A percentile compares a stretch with the other conserved stretches of the same genome.
phyloP scores from a whole-genome alignment of 2,329 filamentous ascomycete genomes.

The Sclerotinia trifoliorum region DNA sequence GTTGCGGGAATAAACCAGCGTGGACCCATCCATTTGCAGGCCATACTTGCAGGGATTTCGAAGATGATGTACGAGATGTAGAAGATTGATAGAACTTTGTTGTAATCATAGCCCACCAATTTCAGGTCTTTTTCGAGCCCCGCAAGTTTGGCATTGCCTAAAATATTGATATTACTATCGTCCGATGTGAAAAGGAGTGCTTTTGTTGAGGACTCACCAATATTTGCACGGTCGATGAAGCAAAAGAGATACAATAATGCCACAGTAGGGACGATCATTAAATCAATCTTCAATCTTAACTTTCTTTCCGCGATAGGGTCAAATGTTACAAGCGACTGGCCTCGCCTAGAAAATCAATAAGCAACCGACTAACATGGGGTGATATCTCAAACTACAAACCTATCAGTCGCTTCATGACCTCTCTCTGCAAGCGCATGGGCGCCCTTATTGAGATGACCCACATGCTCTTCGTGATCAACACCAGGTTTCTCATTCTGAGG shows the following conservation, averaged over 20 bases:
- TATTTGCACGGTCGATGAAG: slow-evolving; percentile 73
- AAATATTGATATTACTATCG: neutral
- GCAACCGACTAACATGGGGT: slow-evolving; percentile 32
- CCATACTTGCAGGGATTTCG: slow-evolving; percentile 65
- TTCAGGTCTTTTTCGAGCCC: slow-evolving; percentile 62
- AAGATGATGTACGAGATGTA: slow-evolving; percentile 73
- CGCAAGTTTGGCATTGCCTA: slow-evolving; percentile 67
- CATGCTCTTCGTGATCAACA: slow-evolving; percentile 27
- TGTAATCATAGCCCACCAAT: slow-evolving; percentile 65
- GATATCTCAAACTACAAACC: slow-evolving; percentile 25
- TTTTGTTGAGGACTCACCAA: slow-evolving; percentile 49
- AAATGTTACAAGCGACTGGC: slow-evolving; percentile 41
- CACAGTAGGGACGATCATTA: slow-evolving; percentile 64
- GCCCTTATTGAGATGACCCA: neutral
- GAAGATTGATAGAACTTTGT: slow-evolving; percentile 64
- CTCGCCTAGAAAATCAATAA: slow-evolving; percentile 41
- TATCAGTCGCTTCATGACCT: slow-evolving; percentile 35
- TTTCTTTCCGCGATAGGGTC: slow-evolving; percentile 57
- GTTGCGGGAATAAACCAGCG: slow-evolving; percentile 68
- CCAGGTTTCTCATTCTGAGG: slow-evolving; percentile 24
- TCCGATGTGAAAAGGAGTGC: neutral
- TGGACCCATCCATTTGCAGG: slow-evolving; percentile 69
- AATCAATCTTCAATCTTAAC: slow-evolving; percentile 63
- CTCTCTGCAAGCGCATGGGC: slow-evolving; percentile 35
- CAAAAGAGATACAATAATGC: slow-evolving; percentile 68